Percentiles rank a stretch among this genome's conserved stretches.
Evolutionary conservation across 2,329 filamentous ascomycete genomes (phyloP).

Genomic region (Trichoderma sp.): DNA sequence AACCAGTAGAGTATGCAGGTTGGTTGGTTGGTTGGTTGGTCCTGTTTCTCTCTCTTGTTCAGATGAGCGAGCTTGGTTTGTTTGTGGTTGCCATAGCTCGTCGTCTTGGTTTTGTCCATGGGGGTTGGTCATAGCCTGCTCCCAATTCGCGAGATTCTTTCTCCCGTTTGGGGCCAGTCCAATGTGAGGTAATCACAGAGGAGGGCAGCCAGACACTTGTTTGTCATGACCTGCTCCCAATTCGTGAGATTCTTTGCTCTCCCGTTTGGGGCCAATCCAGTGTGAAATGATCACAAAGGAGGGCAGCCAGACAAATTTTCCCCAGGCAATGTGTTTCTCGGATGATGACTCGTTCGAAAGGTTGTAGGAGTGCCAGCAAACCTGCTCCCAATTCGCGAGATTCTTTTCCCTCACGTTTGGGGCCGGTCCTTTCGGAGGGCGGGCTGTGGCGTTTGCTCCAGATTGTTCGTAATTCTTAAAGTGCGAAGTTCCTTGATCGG

Average conservation of each 20-base stretch:
- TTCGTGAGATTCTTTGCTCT: constrained; percentile 11
- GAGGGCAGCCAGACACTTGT: not conserved
- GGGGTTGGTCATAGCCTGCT: constrained; percentile 6
- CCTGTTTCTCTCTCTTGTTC: not conserved
- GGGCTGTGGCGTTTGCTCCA: not conserved
- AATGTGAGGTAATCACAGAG: not conserved
- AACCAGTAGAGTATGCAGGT: not conserved
- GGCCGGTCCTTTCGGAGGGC: constrained; percentile 17
- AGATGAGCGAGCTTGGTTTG: not conserved
- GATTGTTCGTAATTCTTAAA: not conserved
- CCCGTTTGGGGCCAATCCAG: constrained; percentile 17
- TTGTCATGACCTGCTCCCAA: constrained; percentile 10
- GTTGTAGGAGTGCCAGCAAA: not conserved
- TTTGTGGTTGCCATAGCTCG: not conserved
- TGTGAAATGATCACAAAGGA: not conserved
- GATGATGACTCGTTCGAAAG: not conserved
- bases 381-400: constrained; percentile 18
- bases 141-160: constrained; percentile 15
- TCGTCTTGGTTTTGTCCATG: not conserved
- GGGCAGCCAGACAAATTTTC: not conserved
- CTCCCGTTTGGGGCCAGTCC: constrained; percentile 17
- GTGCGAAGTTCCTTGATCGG: not conserved
- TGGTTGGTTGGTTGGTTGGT: too few species aligned
- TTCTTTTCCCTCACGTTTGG: constrained; percentile 18
- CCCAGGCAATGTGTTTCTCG: not conserved